Evolutionary conservation across 192 early-diverging fungal genomes (phyloP), one percentile per base, ranked within the genome.

Genomic region (Coemansia sp.): DNA sequence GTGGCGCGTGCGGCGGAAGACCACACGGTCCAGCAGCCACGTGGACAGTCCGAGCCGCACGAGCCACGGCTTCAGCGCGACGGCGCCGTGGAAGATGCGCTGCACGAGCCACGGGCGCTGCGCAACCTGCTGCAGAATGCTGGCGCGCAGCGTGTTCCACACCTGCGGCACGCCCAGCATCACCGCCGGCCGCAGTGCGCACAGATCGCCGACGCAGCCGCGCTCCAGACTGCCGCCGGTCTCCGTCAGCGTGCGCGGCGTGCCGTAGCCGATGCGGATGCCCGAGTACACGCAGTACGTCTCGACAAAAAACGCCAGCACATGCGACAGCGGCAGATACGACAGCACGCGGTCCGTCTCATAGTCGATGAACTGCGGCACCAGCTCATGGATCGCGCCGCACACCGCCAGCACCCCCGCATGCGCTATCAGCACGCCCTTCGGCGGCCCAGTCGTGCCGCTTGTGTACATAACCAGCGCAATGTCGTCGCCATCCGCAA

Each of bases 381-480:
- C 73, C 18, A 86, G 64, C 51, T 72, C 63, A 51, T 74, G 74
- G 69, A 86, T 72, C 19, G 91, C 88, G 16, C 68, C 70, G 67
- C 86, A 73, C 5, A 82, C 65, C 62, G 96, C 87, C 60, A 95
- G 84, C 62, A 97, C 77, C 67, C 94, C 95, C 60, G 83, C 73
- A 72, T 98, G 94, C 54, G 89, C 86, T 10, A 98, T 76, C 65
- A 94, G 72, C 41, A 94, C 95, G 65, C 96, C 96, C 77, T 96
- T 96, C 51, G 97, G 95, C 77, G 88, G 88, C 21, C 96, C 94
- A 12, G 94, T 98, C n/a, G 89, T 90, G 42, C 96, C 92, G 71
- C 88, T 90, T 18, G 90, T 93, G 72, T 90, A 98, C 94, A 98
- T 95, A 66, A 98, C 93, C 92, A 66, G 91, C 85, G 81, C 89